These are phyloP conservation scores for Lepidium didymum DNA, from an alignment of 345 rosid species.

Conservation along the genomic window DNA sequence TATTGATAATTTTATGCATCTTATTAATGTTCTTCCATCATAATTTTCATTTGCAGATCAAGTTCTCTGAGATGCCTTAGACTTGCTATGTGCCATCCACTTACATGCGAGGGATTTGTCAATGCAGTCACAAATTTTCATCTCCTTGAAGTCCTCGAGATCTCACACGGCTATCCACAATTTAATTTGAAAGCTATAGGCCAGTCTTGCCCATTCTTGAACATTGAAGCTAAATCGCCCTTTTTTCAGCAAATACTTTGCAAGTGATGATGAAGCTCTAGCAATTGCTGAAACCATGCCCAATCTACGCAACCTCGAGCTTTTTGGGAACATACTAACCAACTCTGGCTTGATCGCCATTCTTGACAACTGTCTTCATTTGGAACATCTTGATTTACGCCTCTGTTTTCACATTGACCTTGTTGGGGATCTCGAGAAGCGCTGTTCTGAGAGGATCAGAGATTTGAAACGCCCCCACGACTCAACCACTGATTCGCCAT, in stretches of 20 bases:
- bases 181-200: background rate
- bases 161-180: background rate
- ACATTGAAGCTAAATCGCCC: slow-evolving; percentile 1
- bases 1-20: too few relatives aligned
- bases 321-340: slow-evolving; percentile 45
- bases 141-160: slow-evolving; percentile 46
- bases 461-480: slow-evolving; percentile 37
- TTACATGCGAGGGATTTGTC: too few relatives aligned
- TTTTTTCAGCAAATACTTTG: background rate
- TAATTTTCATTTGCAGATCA: background rate
- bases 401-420: background rate
- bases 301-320: slow-evolving; percentile 35
- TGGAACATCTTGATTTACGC: slow-evolving; percentile 46
- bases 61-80: slow-evolving; percentile 32
- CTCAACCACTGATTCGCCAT: slow-evolving; percentile 37
- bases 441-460: slow-evolving; percentile 33
- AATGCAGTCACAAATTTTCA: slow-evolving; percentile 19
- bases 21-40: too few relatives aligned
- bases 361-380: slow-evolving; percentile 48
- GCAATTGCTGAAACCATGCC: slow-evolving; percentile 52
- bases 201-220: background rate
- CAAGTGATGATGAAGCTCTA: slow-evolving; percentile 30
- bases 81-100: too few relatives aligned
- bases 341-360: slow-evolving; percentile 48
- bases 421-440: slow-evolving; percentile 31